Percentiles rank a stretch among this genome's conserved stretches.
phyloP scores from a whole-genome alignment of 2,329 filamentous ascomycete species.

The Curvularia spicifera region DNA sequence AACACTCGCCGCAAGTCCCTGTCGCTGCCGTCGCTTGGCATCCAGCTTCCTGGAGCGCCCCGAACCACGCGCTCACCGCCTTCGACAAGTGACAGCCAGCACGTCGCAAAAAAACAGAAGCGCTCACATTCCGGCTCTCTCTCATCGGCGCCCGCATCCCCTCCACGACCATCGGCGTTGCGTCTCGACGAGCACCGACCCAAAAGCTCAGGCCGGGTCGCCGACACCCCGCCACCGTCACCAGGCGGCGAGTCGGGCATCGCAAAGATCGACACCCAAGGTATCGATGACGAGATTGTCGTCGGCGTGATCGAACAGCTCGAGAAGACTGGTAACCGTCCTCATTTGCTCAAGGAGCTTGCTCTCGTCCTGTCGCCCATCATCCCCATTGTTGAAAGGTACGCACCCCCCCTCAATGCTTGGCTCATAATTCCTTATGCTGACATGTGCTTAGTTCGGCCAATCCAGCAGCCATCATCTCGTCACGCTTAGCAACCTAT shows the following conservation, averaged over 20 bases:
- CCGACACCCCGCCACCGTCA: conserved; percentile 81
- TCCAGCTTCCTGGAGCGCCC: conserved; percentile 70
- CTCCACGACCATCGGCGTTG: conserved; percentile 53
- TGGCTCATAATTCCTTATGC: conserved; percentile 39
- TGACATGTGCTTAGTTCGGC: conserved; percentile 72
- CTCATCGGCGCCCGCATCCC: conserved; percentile 52
- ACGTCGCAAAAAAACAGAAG: conserved; percentile 69
- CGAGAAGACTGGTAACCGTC: conserved; percentile 87
- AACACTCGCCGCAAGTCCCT: conserved; percentile 97
- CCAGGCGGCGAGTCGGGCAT: conserved; percentile 61
- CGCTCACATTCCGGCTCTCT: conserved; percentile 68
- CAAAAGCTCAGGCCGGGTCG: conserved; percentile 52
- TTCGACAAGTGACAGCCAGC: conserved; percentile 62
- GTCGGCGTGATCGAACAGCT: conserved; percentile 87
- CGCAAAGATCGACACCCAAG: conserved; percentile 74
- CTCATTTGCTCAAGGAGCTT: conserved; percentile 93
- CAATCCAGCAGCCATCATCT: conserved; percentile 94
- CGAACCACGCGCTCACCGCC: conserved; percentile 63
- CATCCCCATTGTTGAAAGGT: conserved; percentile 90
- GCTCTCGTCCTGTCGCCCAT: conserved; percentile 77
- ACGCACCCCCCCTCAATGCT: conserved; percentile 54
- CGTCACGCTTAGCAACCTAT: conserved; percentile 86
- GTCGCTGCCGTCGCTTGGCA: conserved; percentile 89
- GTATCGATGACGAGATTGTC: conserved; percentile 94
- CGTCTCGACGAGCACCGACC: conserved; percentile 56